Evolutionary conservation across 495 filamentous ascomycete genomes (phyloP).

Genomic region (Penicillium simplicissimum): DNA sequence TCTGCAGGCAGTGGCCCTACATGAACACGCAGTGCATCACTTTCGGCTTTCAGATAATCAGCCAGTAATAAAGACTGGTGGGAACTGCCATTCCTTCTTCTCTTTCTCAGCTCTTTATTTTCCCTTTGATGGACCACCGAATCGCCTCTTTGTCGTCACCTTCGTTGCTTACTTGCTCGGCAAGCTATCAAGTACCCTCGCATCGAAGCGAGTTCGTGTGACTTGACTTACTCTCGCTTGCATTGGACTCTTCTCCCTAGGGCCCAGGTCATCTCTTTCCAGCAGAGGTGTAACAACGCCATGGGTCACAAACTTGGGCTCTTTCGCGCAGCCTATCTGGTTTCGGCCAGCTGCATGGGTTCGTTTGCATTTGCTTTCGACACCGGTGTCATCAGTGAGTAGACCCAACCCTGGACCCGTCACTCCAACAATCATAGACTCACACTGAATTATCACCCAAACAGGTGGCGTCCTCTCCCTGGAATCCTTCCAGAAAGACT

Average conservation of each 20-base stretch:
- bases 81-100: background rate
- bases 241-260: background rate
- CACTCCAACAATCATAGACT: background rate
- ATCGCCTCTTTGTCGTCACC: background rate
- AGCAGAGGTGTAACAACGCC: background rate
- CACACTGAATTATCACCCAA: background rate
- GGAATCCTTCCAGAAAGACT: constrained; percentile 41
- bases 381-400: constrained; percentile 42
- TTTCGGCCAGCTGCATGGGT: constrained; percentile 41
- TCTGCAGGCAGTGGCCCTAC: background rate
- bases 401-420: background rate
- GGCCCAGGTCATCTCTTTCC: background rate
- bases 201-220: background rate
- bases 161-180: background rate
- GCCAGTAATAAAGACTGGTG: background rate
- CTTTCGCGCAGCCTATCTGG: constrained; percentile 36
- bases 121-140: background rate
- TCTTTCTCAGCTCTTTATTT: background rate
- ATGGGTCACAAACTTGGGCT: constrained; percentile 39
- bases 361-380: constrained; percentile 45
- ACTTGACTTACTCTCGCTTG: background rate
- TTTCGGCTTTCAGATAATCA: background rate
- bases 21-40: background rate
- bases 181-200: no score
- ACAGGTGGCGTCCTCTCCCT: constrained; percentile 42